phyloP scores from a whole-genome alignment of 108 stramenopile species.

The Cylindrotheca fusiformis region DNA sequence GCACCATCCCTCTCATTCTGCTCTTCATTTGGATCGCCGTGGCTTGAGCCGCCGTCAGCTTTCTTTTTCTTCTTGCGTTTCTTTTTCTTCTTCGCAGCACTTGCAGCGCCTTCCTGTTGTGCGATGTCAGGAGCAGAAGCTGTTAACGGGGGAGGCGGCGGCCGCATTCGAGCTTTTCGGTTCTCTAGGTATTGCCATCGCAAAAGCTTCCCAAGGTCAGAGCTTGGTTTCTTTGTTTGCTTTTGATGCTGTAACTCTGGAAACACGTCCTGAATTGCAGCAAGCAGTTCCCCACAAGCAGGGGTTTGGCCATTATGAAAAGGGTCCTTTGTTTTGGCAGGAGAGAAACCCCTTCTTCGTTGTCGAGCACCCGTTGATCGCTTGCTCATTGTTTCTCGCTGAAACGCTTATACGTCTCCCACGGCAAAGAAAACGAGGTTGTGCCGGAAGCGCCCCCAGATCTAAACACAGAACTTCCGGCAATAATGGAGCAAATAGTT shows the following conservation, averaged over 20 bases:
- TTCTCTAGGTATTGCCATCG: conserved; percentile 3
- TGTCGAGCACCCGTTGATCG: not conserved
- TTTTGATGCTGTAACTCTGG: conserved; percentile 26
- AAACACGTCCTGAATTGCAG: conserved; percentile 29
- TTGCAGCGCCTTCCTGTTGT: not conserved
- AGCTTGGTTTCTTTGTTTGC: conserved; percentile 1
- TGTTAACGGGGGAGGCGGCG: conserved; percentile 8
- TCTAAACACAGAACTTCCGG: no score
- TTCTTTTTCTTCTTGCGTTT: conserved; percentile 38
- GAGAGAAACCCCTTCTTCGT: not conserved
- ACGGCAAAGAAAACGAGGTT: no score
- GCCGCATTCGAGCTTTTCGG: not conserved
- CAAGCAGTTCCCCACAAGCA: conserved; percentile 13
- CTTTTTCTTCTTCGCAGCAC: conserved; percentile 5
- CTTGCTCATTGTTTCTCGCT: not conserved
- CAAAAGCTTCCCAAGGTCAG: conserved; percentile 6
- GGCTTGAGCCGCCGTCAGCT: not conserved
- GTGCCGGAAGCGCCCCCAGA: no score
- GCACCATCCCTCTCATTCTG: not conserved
- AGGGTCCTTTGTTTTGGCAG: conserved; percentile 5
- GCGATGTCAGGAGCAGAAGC: not conserved
- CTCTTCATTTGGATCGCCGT: not conserved
- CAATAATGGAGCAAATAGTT: no score
- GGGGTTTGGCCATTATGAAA: conserved; percentile 28
- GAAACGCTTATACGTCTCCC: no score